These are phyloP conservation scores for Neurospora sp. DNA, from an alignment of 495 filamentous ascomycete species.

Conservation along the genomic window DNA sequence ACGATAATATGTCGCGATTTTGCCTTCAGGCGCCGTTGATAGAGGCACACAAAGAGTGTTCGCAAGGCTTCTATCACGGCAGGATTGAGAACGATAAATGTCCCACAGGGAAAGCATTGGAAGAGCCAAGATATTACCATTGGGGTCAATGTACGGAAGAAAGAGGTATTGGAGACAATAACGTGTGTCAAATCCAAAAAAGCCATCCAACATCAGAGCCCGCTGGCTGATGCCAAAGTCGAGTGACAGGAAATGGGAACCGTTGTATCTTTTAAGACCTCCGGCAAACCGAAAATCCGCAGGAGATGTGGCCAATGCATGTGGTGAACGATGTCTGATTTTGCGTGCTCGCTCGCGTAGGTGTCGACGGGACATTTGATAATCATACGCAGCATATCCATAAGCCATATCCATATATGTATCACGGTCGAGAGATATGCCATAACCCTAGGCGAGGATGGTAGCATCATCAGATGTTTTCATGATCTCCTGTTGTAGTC, in stretches of 20 bases:
- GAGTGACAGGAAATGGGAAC: background rate
- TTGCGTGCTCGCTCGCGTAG: background rate
- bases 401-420: background rate
- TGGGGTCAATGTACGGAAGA: background rate
- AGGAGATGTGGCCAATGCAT: background rate
- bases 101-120: background rate
- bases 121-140: background rate
- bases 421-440: background rate
- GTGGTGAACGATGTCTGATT: background rate
- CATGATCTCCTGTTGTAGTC: constrained; percentile 25
- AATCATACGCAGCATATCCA: background rate
- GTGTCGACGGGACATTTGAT: background rate
- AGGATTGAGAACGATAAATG: background rate
- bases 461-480: constrained; percentile 13
- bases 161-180: background rate
- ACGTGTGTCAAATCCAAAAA: background rate
- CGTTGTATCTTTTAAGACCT: background rate
- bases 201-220: background rate
- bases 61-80: background rate
- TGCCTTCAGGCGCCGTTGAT: background rate
- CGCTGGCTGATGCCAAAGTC: background rate
- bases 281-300: background rate
- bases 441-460: background rate
- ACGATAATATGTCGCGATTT: background rate
- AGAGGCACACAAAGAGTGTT: background rate